Evolutionary conservation across 257 asterid species (phyloP), one percentile per base, ranked within the genome.

Genomic region (Capsicum pubescens): DNA sequence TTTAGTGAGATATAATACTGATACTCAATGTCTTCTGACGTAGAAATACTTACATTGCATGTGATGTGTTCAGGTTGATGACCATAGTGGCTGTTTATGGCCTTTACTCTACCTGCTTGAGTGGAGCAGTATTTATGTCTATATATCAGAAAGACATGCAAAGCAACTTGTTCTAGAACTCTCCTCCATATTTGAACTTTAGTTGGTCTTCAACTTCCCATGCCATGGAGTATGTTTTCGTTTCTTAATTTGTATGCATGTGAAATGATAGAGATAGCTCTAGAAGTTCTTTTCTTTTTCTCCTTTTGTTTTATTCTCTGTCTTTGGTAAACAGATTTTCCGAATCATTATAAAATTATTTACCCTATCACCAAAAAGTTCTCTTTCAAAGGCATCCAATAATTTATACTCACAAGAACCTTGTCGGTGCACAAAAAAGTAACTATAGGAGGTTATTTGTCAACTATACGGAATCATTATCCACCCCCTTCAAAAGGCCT

Each of bases 141-240:
- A n/a, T n/a, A 19, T 19, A 48, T 72, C 42, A 48, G 60, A 72
- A 48, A 48, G 59, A 72, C 59, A 72, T 72, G 80, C 80, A 19
- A 72, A 10, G 3, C n/a, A 19, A 72, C 19, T 48, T 72, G 59
- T 19, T 72, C 58, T 72, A 72, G 42, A 48, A 72, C 59, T 72
- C 80, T 72, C 80, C n/a, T 48, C 59, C 59, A 2, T 72, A 72
- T 48, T 72, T 72, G 80, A 72, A 72, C 80, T 72, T 72, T 48
- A 19, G 59, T 48, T 19, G n/a, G 60, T 11, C 44, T 74, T 67
- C 12, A 67, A 36, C 74, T 67, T 35, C 21, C 19, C 21, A 14
- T 50, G 60, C 44, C 58, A 50, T 8, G 59, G 60, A 50, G 80
- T 21, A 50, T 52, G 61, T 74, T 74, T 13, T 12, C 1, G 59